Evolutionary conservation across 345 rosid species (phyloP).

Genomic region (Geranium rotundifolium): DNA sequence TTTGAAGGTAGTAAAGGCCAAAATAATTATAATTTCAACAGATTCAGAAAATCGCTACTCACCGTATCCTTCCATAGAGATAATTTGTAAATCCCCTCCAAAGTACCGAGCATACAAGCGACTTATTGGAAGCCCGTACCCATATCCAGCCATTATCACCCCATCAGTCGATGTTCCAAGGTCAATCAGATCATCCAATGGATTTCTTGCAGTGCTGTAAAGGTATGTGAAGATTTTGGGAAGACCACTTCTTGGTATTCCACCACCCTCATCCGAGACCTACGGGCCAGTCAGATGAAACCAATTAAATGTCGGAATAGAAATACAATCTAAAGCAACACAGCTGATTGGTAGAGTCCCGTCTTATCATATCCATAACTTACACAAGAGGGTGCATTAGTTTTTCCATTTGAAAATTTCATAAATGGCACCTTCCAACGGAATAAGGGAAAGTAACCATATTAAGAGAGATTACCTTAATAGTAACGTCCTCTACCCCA

Average conservation of each 20-base stretch:
- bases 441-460: too few relatives aligned
- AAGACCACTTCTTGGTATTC: constrained; percentile 93
- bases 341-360: neutral
- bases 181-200: constrained; percentile 52
- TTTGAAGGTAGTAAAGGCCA: neutral
- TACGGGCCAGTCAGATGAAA: constrained; percentile 14
- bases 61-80: constrained; percentile 99
- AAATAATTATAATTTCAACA: neutral
- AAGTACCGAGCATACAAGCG: constrained; percentile 92
- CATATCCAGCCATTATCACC: constrained; percentile 94
- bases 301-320: constrained; percentile 1
- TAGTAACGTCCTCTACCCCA: constrained; percentile 76
- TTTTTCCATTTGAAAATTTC: neutral
- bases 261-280: constrained; percentile 99
- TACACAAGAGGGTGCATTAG: neutral
- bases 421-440: neutral
- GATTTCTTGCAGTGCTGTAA: constrained; percentile 88
- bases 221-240: constrained; percentile 92
- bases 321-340: neutral
- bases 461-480: neutral
- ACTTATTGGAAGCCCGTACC: constrained; percentile 88
- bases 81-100: constrained; percentile 92
- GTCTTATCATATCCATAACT: neutral
- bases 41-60: constrained; percentile 19
- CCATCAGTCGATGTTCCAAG: constrained; percentile 51